Percentiles rank a stretch among this genome's conserved stretches.
phyloP scores from a whole-genome alignment of 208 protist species.

The Polymyxa betae region DNA sequence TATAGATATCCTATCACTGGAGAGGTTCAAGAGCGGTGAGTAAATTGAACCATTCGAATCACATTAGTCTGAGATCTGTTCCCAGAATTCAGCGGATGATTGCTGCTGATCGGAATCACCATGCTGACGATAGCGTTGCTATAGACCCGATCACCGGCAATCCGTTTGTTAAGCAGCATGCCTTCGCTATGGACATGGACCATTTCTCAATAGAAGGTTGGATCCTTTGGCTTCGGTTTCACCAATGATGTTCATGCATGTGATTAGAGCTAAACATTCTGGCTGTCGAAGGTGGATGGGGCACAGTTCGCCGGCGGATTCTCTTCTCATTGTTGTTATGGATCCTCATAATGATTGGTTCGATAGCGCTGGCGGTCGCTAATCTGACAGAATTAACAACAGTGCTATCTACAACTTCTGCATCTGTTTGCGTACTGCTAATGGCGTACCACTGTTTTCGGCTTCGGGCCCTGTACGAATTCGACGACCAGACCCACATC shows the following conservation, averaged over 20 bases:
- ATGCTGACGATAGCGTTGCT: not conserved
- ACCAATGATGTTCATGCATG: not conserved
- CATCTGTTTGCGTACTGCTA: not conserved
- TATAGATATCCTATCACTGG: constrained; percentile 37
- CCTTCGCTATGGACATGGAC: constrained; percentile 46
- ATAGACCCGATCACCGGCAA: constrained; percentile 30
- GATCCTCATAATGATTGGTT: not conserved
- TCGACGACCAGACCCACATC: not conserved
- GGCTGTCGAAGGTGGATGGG: not conserved
- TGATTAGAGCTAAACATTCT: not conserved
- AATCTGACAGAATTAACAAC: not conserved
- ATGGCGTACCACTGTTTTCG: constrained; percentile 25
- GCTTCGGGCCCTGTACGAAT: constrained; percentile 13
- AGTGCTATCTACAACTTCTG: not conserved
- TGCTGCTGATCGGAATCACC: not conserved
- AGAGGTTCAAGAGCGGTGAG: not conserved
- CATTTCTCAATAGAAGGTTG: constrained; percentile 12
- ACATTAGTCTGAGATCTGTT: too few species aligned
- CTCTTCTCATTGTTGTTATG: not conserved
- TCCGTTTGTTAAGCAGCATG: not conserved
- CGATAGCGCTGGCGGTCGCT: not conserved
- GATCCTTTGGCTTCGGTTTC: not conserved
- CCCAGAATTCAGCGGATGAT: constrained; percentile 2
- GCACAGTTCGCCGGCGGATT: not conserved
- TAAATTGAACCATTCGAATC: too few species aligned